phyloP scores from a whole-genome alignment of 768 basidiomycete genomes.

The Podaxis rugospora region DNA sequence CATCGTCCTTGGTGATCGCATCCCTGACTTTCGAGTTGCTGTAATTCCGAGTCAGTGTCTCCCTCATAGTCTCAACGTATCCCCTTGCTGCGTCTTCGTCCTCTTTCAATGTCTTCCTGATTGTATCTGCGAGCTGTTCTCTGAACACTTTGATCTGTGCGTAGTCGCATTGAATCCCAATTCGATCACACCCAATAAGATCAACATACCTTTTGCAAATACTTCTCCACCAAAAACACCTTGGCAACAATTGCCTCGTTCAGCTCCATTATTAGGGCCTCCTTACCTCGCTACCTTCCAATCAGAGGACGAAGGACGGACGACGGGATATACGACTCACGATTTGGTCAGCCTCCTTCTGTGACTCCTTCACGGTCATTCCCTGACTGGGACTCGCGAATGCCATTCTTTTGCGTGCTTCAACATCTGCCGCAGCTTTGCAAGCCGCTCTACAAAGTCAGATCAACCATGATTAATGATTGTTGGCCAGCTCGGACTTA shows the following conservation, averaged over 20 bases:
- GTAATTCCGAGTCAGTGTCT: not conserved
- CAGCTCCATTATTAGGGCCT: not conserved
- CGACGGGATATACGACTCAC: not conserved
- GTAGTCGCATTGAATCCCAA: not conserved
- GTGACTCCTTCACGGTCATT: constrained; percentile 7
- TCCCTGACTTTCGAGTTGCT: not conserved
- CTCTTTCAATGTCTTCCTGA: not conserved
- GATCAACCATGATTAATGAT: no score
- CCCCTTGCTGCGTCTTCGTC: not conserved
- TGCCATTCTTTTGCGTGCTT: not conserved
- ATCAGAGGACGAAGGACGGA: not conserved
- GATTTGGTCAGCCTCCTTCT: not conserved
- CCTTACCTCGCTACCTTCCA: not conserved
- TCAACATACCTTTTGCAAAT: not conserved
- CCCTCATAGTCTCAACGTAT: not conserved
- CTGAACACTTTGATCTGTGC: not conserved
- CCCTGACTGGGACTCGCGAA: not conserved
- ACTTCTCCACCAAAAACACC: not conserved
- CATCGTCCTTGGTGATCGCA: not conserved
- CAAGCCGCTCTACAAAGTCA: not conserved
- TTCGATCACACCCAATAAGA: not conserved
- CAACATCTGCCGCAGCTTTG: not conserved
- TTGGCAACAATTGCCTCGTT: constrained; percentile 2
- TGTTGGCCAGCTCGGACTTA: not conserved
- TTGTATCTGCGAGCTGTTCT: not conserved